These are phyloP conservation scores for Populus alba DNA, from an alignment of 345 rosid species.

Conservation along the genomic window DNA sequence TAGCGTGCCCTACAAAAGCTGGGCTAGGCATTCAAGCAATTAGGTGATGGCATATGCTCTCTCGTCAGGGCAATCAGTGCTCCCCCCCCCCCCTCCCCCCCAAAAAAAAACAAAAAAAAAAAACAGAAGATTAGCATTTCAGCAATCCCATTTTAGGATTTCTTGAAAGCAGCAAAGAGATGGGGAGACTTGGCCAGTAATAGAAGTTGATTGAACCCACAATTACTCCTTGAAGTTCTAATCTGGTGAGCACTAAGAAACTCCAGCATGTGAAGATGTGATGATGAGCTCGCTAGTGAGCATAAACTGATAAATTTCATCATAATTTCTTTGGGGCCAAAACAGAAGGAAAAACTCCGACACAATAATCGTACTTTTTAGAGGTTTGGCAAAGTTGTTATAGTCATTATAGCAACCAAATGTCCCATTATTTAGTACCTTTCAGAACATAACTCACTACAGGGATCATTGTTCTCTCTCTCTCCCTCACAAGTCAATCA, in stretches of 20 bases:
- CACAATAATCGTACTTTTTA: slow-evolving; percentile 38
- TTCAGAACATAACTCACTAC: slow-evolving; percentile 15
- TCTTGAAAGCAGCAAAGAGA: slow-evolving; percentile 25
- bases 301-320: slow-evolving; percentile 14
- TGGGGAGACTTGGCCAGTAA: slow-evolving; percentile 16
- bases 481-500: slow-evolving; percentile 38
- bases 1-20: not conserved
- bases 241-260: slow-evolving; percentile 8
- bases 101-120: not conserved
- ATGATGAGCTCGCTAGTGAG: slow-evolving; percentile 18
- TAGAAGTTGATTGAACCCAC: slow-evolving; percentile 18
- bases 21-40: not conserved
- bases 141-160: slow-evolving; percentile 18
- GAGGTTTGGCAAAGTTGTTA: slow-evolving; percentile 32
- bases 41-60: not conserved
- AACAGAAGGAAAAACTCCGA: slow-evolving; percentile 25
- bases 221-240: not conserved
- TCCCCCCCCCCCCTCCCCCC: not conserved
- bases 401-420: slow-evolving; percentile 35
- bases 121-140: slow-evolving; percentile 6
- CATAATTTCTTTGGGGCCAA: slow-evolving; percentile 21
- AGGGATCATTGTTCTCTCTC: not conserved
- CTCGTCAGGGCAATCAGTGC: not conserved
- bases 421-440: slow-evolving; percentile 45
- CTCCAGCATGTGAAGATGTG: slow-evolving; percentile 40